A percentile compares a stretch with the other conserved stretches of the same genome.
Evolutionary conservation across 768 basidiomycete genomes (phyloP).

Genomic region (Phlegmacium glaucopus): DNA sequence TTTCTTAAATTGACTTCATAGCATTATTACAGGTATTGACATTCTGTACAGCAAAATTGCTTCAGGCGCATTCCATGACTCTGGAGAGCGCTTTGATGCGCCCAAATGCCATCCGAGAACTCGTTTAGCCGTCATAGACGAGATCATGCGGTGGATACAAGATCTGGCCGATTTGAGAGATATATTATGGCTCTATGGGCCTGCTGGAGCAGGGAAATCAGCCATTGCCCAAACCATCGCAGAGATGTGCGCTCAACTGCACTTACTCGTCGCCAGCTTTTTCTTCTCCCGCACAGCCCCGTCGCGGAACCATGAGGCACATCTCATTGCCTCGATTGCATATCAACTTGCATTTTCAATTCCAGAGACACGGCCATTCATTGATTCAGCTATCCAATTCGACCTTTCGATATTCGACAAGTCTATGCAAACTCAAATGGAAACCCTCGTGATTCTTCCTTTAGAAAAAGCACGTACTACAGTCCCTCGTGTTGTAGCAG

Average conservation of each 20-base stretch:
- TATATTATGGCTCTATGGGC: conserved; percentile 10
- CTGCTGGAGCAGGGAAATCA: conserved; percentile 14
- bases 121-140: neutral
- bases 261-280: conserved; percentile 27
- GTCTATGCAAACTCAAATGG: conserved; percentile 12
- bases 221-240: conserved; percentile 7
- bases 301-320: conserved; percentile 17
- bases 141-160: neutral
- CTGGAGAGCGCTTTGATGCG: neutral
- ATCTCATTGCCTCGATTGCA: conserved; percentile 28
- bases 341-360: conserved; percentile 20
- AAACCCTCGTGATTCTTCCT: conserved; percentile 13
- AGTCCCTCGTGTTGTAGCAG: neutral
- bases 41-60: neutral
- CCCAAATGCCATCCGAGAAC: neutral
- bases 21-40: neutral
- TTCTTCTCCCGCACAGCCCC: conserved; percentile 31
- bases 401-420: conserved; percentile 14
- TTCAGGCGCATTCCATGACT: neutral
- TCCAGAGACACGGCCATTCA: neutral
- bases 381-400: conserved; percentile 8
- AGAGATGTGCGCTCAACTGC: conserved; percentile 10
- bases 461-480: neutral
- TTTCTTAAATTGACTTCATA: too few relatives aligned
- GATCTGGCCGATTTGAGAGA: neutral